Base-by-base conservation (phyloP, 2,329 filamentous ascomycete species). In the Magnaporthiopsis poae region DNA sequence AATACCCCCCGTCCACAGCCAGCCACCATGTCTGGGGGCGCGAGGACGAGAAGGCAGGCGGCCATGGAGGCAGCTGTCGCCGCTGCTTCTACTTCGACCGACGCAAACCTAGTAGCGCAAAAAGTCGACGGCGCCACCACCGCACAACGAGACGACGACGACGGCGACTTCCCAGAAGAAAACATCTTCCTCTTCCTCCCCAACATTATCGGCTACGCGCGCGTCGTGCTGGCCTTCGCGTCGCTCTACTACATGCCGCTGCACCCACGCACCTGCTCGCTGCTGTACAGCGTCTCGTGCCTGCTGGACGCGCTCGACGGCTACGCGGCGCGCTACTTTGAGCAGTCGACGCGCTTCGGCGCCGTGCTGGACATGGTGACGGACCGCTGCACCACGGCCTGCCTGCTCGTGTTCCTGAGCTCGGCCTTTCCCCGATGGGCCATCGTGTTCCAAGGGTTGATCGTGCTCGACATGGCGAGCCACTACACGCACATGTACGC, bases 401-500 rank as follows among this genome's bases (percentile, higher is more conserved):
- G 95, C 78, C 80, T 99, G 72, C 86, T 99, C 63, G 93, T 98
- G 64, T 99, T 98, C 81, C 80, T 99, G 69, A 92, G 91, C 60
- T 96, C 92, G 18, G 95, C 95, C 27, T 99, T 96, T 80, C 95
- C 95, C 5, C 87, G 93, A 67, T 98, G 92, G 89, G 88, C 91
- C 70, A 92, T 98, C 71, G 75, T 98, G 68, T 99, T 99, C 84
- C 95, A 99, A 81, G 87, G 89, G 61, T 80, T 99, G 74, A 96
- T 99, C 77, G 90, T 90, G 66, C 80, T 99, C 73, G 95, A 99
- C 78, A 84, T 99, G 70, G 90, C 95, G 35, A 96, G 92, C 76
- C 95, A 99, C 79, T 99, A 98, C 77, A 94, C 98, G 83, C 95
- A 99, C 81, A 99, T 99, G 95, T 98, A 96, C 76, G 91, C 93